These are phyloP conservation scores for Fraxinus greggii DNA, from an alignment of 305 asterid species.

Conservation along the genomic window DNA sequence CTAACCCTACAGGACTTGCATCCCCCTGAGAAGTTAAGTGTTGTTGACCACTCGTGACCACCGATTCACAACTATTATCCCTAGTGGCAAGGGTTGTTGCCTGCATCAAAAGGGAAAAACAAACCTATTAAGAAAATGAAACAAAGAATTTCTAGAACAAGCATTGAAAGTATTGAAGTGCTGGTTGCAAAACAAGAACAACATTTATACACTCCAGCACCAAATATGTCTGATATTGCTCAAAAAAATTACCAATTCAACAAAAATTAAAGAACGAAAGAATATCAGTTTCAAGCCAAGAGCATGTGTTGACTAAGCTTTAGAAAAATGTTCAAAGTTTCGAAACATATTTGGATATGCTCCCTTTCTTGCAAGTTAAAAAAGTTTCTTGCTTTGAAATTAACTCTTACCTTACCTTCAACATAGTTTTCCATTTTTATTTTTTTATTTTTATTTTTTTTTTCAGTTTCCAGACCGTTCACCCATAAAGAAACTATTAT, in stretches of 20 bases:
- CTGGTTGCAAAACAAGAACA: neutral
- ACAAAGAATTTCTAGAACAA: neutral
- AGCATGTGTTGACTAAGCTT: neutral
- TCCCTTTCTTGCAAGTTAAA: neutral
- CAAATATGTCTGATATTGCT: neutral
- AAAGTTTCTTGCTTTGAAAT: neutral
- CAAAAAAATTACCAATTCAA: neutral
- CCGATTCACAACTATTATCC: conserved; percentile 91
- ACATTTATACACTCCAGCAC: neutral
- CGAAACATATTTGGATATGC: neutral
- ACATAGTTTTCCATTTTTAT: neutral
- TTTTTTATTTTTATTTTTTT: no score
- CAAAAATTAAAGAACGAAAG: no score
- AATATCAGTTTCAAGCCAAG: neutral
- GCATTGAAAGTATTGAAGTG: neutral
- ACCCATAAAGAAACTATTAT: neutral
- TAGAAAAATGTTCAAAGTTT: no score
- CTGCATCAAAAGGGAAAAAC: conserved; percentile 35
- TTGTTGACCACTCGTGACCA: conserved; percentile 93
- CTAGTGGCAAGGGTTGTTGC: conserved; percentile 69
- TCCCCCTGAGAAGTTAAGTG: conserved; percentile 88
- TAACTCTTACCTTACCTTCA: neutral
- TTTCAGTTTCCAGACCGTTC: neutral
- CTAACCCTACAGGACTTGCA: conserved; percentile 98
- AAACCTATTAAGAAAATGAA: neutral